phyloP scores from a whole-genome alignment of 2,329 filamentous ascomycete species.

The Macrophomina tecta region DNA sequence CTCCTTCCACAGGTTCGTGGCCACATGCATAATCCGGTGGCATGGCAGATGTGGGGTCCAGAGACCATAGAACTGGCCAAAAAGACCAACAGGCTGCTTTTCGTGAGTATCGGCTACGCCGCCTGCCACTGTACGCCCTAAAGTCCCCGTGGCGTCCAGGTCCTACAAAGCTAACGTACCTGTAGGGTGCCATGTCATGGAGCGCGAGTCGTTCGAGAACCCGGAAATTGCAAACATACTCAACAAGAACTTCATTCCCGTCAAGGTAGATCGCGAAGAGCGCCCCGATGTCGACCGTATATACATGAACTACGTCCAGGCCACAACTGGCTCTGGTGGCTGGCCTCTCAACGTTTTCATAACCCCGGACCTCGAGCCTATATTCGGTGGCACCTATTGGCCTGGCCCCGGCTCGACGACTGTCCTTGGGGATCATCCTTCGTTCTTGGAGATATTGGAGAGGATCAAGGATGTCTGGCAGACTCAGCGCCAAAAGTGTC shows the following conservation, averaged over 20 bases:
- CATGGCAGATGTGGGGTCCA: conserved; percentile 88
- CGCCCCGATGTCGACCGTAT: conserved; percentile 92
- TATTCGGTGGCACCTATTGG: conserved; percentile 97
- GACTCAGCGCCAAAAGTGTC: conserved; percentile 81
- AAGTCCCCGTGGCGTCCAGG: background rate
- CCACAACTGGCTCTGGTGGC: conserved; percentile 85
- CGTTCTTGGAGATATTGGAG: conserved; percentile 81
- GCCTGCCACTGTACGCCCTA: conserved; percentile 84
- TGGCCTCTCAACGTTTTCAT: conserved; percentile 98
- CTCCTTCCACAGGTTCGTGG: conserved; percentile 63
- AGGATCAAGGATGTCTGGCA: conserved; percentile 79
- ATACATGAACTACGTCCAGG: conserved; percentile 98
- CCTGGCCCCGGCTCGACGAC: conserved; percentile 73
- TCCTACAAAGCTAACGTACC: conserved; percentile 17
- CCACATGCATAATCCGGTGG: conserved; percentile 81
- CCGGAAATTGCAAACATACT: conserved; percentile 78
- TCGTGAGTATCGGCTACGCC: conserved; percentile 92
- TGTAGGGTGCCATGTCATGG: conserved; percentile 77
- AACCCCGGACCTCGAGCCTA: conserved; percentile 88
- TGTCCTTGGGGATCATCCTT: conserved; percentile 61
- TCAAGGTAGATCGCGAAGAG: conserved; percentile 93
- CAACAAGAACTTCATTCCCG: conserved; percentile 86
- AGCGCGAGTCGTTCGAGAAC: conserved; percentile 88
- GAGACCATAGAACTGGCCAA: conserved; percentile 78
- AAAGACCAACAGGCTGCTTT: conserved; percentile 84